Base-by-base conservation (phyloP, 78 protist genomes). In the Protostelium mycophagum region DNA sequence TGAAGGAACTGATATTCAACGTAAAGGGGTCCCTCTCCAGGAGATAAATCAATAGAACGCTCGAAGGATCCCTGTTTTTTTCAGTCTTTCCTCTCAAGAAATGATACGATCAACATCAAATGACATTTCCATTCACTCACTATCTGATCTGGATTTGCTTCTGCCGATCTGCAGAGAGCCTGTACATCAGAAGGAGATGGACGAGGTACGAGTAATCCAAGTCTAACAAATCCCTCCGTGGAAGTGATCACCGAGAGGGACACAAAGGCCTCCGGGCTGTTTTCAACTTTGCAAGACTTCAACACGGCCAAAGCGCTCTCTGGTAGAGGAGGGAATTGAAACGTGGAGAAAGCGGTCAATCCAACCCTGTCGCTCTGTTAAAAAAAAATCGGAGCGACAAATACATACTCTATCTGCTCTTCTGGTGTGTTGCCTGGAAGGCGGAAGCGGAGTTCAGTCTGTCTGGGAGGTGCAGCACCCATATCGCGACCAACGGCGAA, bases 391-490 rank as follows among this genome's bases (percentile, higher is more conserved):
- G n/a, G n/a, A n/a, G n/a, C n/a, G n/a, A n/a, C n/a, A n/a, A n/a
- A n/a, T n/a, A n/a, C n/a, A n/a, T n/a, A n/a, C n/a, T n/a, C n/a
- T n/a, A 94, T 36, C 83, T 94, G 96, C 16, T 89, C 86, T n/a
- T 35, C 83, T 85, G 89, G 89, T 36, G 88, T 90, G 29, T 91
- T 36, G 35, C 94, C 94, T 34, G 94, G 94, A n/a, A 92, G 63
- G 63, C 88, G 89, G 85, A 94, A 39, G 34, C 96, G 92, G 84
- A 91, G 63, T 86, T 94, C 96, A 0, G 96, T 94, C 88, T 94
- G 96, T 85, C 96, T 84, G 51, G 96, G 96, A 87, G 96, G 96
- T 29, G 96, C 96, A 31, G 93, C 93, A 85, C 93, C 96, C 96
- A 94, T 94, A 51, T 94, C 96, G 51, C 96, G 63, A 35, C 96